Base-by-base conservation (phyloP, 768 basidiomycete genomes). In the Tephrocybe sp. region DNA sequence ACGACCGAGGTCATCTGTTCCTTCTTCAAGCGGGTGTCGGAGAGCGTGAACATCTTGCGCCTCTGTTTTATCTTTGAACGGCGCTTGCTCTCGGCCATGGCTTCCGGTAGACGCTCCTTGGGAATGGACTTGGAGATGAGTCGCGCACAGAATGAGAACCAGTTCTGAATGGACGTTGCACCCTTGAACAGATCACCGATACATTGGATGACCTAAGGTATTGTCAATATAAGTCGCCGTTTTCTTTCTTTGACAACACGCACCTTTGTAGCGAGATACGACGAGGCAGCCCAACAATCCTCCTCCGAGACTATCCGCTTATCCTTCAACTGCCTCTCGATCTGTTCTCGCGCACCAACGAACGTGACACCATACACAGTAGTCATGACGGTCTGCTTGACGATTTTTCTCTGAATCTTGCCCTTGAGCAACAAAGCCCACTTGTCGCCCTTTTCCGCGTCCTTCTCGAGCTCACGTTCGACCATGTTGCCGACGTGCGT, bases 311-410 rank as follows among this genome's bases (percentile, higher is more conserved):
- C 74, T 52, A 88, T 86, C 21, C 81, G 79, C 47, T 85, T 74
- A 47, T 90, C 89, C 57, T 76, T 79, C 31, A 99, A 69, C 70
- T 97, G 94, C 60, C 69, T 87, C 68, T 93, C 89, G 47, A 98
- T 97, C 69, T 98, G 97, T 8, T 91, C 91, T 36, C 92, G 81
- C 18, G 97, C 97, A 29, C 97, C 97, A 46, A 97, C 71, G 69
- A 85, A 94, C 0, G 97, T 99, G 13, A 99, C 94, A 18, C 97
- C 95, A 63, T 98, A 98, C 27, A 98, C 95, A 2, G 95, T 97
- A 1, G 95, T 99, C 97, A 99, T 99, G 31, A 88, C 91, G 19
- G 97, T 97, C 73, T 98, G 95, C 75, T 99, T 99, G 58, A 99
- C 95, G 15, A 97, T 86, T 68, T 99, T 98, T 19, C 97, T 72